A percentile compares a stretch with the other conserved stretches of the same genome.
phyloP scores from a whole-genome alignment of 306 rosid genomes.

The Quercus agrifolia region DNA sequence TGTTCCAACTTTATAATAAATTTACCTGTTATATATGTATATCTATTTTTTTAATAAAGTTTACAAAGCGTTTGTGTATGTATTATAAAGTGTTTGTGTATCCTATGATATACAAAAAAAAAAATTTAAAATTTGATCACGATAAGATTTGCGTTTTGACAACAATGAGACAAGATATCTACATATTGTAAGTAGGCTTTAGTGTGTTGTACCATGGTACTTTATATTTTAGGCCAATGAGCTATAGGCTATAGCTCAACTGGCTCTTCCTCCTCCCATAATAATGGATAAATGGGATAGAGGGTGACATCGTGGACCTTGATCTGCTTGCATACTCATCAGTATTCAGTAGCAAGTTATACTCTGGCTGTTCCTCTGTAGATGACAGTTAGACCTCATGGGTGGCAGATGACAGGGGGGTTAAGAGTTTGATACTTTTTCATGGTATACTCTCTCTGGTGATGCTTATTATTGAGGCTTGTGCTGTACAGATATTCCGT shows the following conservation, averaged over 20 bases:
- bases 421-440: conserved; percentile 19
- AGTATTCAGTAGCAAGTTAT: not conserved
- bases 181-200: not conserved
- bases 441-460: conserved; percentile 21
- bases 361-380: too few species aligned
- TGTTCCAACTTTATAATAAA: too few species aligned
- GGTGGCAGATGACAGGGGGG: conserved; percentile 25
- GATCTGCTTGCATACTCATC: conserved; percentile 28
- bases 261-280: too few species aligned
- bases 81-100: too few species aligned
- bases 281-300: not conserved
- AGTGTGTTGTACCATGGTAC: not conserved
- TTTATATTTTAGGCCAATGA: not conserved
- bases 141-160: too few species aligned
- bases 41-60: too few species aligned
- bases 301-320: not conserved
- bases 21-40: too few species aligned
- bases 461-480: conserved; percentile 39
- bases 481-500: conserved; percentile 75
- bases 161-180: not conserved
- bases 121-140: too few species aligned
- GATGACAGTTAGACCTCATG: not conserved
- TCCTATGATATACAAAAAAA: too few species aligned
- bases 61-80: too few species aligned
- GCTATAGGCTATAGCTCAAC: too few species aligned